These are phyloP conservation scores for Ceratobasidium sp. DNA, from an alignment of 1,284 basidiomycete genomes.

Conservation along the genomic window DNA sequence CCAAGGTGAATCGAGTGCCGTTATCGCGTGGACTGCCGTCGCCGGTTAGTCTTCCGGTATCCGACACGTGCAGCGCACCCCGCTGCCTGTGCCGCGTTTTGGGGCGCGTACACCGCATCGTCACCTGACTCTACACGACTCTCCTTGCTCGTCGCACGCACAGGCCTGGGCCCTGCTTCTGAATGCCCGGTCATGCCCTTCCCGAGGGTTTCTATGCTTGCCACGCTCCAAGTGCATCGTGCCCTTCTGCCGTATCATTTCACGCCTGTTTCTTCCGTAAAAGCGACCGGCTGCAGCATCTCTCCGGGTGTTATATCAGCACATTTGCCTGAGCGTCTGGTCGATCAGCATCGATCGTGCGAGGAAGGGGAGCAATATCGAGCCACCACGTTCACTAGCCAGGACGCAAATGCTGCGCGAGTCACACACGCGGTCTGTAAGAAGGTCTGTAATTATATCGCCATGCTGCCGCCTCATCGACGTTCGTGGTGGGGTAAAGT, in stretches of 20 bases:
- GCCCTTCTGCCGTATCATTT: conserved; percentile 33
- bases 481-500: conserved; percentile 19
- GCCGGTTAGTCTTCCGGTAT: conserved; percentile 26
- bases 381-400: conserved; percentile 43
- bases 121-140: conserved; percentile 40
- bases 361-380: conserved; percentile 43
- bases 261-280: conserved; percentile 32
- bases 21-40: conserved; percentile 28
- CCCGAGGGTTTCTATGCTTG: conserved; percentile 25
- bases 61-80: conserved; percentile 42
- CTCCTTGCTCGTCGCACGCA: conserved; percentile 38
- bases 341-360: conserved; percentile 43
- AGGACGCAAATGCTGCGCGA: conserved; percentile 10
- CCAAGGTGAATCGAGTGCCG: conserved; percentile 4
- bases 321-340: conserved; percentile 25
- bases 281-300: conserved; percentile 38
- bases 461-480: conserved; percentile 30
- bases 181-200: conserved; percentile 35
- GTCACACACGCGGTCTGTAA: conserved; percentile 34
- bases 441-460: conserved; percentile 41
- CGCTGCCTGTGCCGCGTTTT: conserved; percentile 42
- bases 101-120: conserved; percentile 44
- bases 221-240: conserved; percentile 39
- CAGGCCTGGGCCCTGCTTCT: conserved; percentile 42
- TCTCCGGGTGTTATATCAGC: conserved; percentile 39